Evolutionary conservation across 2,329 filamentous ascomycete genomes (phyloP).

Genomic region (Elsinoe batatas): DNA sequence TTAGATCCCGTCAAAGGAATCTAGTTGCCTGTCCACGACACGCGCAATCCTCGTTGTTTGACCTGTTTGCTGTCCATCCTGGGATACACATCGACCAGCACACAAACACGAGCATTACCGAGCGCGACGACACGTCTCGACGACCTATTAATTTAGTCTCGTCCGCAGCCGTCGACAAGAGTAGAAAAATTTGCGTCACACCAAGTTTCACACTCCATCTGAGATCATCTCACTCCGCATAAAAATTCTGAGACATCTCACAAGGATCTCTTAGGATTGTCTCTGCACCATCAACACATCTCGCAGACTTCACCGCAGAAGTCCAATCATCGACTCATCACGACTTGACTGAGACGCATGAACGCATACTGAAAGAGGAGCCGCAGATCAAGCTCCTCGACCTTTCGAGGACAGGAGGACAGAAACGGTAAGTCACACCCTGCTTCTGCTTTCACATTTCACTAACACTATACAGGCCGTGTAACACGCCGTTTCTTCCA

Average conservation of each 20-base stretch:
- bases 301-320: conserved; percentile 1
- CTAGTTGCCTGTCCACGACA: neutral
- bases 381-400: conserved; percentile 15
- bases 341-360: conserved; percentile 12
- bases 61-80: conserved; percentile 4
- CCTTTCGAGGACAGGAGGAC: conserved; percentile 14
- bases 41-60: neutral
- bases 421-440: conserved; percentile 15
- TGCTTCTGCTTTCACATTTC: neutral
- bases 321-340: neutral
- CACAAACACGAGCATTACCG: neutral
- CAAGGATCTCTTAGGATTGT: neutral
- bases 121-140: conserved; percentile 12
- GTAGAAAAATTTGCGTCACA: conserved; percentile 1
- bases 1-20: neutral
- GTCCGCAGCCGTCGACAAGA: conserved; percentile 15
- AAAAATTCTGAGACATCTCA: neutral
- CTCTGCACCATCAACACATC: neutral
- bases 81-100: neutral
- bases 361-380: conserved; percentile 16
- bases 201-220: conserved; percentile 9
- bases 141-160: conserved; percentile 29
- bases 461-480: conserved; percentile 23
- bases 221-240: conserved; percentile 3
- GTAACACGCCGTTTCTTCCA: conserved; percentile 32